These are phyloP conservation scores for Arbutus unedo DNA, from an alignment of 148 eudicot genomes.

Conservation along the genomic window DNA sequence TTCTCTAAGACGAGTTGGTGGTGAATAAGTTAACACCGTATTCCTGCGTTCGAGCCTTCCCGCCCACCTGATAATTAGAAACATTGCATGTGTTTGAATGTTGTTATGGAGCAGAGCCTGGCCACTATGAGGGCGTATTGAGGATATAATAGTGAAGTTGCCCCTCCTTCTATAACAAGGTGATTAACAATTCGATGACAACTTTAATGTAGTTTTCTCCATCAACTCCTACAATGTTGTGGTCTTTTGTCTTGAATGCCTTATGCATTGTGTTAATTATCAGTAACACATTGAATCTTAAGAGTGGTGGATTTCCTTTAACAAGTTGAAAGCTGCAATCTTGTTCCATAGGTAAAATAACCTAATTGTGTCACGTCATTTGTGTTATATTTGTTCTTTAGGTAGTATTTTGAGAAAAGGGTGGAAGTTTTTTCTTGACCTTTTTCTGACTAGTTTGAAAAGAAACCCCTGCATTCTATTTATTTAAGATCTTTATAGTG, in stretches of 20 bases:
- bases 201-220: neutral
- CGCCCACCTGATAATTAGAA: too few species aligned
- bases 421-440: neutral
- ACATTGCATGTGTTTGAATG: too few species aligned
- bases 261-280: neutral
- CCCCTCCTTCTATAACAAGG: too few species aligned
- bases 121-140: too few species aligned
- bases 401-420: neutral
- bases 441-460: neutral
- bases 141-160: too few species aligned
- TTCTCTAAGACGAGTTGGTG: too few species aligned
- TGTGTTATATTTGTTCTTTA: neutral
- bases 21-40: too few species aligned
- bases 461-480: neutral
- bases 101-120: too few species aligned
- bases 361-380: neutral
- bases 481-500: too few species aligned
- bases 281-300: neutral
- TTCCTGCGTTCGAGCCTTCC: too few species aligned
- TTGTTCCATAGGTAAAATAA: neutral
- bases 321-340: neutral
- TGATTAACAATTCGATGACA: too few species aligned
- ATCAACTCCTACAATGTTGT: neutral
- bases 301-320: constrained; percentile 4
- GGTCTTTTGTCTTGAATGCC: neutral